A percentile compares a stretch with the other conserved stretches of the same genome.
Evolutionary conservation across 805 yeast genomes (phyloP).

Genomic region (Ogataea methanolica): DNA sequence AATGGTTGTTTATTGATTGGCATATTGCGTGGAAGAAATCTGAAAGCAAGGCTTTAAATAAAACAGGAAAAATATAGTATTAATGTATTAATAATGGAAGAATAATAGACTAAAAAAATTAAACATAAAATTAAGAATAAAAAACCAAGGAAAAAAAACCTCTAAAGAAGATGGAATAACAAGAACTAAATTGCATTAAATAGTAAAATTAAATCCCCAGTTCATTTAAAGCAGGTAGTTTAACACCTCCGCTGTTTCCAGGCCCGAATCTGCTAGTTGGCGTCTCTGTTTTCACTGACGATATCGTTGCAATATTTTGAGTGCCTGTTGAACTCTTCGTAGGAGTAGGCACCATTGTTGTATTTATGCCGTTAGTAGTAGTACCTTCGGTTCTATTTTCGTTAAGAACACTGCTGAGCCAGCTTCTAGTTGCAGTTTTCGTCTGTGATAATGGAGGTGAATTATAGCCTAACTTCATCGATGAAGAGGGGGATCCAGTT

Average conservation of each 20-base stretch:
- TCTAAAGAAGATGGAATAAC: neutral
- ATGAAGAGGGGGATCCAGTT: neutral
- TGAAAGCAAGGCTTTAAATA: no score
- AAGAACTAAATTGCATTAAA: neutral
- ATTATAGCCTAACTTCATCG: neutral
- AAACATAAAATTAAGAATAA: neutral
- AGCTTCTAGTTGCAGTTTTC: constrained; percentile 11
- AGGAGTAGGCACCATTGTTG: constrained; percentile 1
- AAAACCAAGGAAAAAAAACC: constrained; percentile 1
- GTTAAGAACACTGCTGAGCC: constrained; percentile 18
- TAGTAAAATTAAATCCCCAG: constrained; percentile 13
- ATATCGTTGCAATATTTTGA: no score
- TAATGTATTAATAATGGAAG: neutral
- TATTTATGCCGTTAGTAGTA: neutral
- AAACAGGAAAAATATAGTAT: neutral
- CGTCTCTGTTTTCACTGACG: no score
- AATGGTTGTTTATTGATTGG: no score
- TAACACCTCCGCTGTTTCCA: constrained; percentile 2
- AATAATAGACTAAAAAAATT: neutral
- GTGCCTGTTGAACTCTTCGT: neutral
- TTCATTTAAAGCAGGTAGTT: constrained; percentile 23
- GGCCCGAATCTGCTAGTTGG: neutral
- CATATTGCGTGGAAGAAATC: no score
- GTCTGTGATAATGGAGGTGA: neutral
- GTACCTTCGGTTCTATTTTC: neutral